Percentiles rank a stretch among this genome's conserved stretches.
These are phyloP conservation scores for Cymbopogon flexuosus DNA, from an alignment of 202 grass and related monocot genomes.

Conservation along the genomic window DNA sequence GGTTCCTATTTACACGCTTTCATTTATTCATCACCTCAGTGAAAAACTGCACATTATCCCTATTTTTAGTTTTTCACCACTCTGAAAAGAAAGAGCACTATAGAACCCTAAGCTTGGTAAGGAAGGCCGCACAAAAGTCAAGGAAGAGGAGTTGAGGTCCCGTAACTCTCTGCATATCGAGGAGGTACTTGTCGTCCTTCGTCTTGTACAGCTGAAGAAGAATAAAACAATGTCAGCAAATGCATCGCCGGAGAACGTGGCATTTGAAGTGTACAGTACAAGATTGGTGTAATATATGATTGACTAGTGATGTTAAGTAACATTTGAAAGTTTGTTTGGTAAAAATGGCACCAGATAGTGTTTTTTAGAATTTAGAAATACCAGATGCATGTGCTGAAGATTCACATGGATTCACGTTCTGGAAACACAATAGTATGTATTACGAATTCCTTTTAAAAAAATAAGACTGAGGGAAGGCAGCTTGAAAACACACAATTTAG, in stretches of 20 bases:
- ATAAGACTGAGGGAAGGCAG: background rate
- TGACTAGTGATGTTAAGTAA: background rate
- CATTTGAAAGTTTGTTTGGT: background rate
- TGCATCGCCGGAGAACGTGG: background rate
- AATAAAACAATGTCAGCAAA: background rate
- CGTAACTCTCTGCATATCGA: constrained; percentile 73
- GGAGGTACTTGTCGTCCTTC: constrained; percentile 69
- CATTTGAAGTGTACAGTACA: background rate
- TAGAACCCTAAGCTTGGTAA: constrained; percentile 72
- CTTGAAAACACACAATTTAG: background rate
- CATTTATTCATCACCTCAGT: constrained; percentile 33
- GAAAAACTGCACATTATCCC: background rate
- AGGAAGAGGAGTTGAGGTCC: constrained; percentile 79
- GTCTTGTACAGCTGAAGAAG: constrained; percentile 66
- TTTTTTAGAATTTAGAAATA: constrained; percentile 1
- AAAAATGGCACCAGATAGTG: constrained; percentile 2
- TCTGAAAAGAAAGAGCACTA: constrained; percentile 34
- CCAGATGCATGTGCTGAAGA: background rate
- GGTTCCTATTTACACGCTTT: constrained; percentile 44
- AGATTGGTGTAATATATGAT: background rate
- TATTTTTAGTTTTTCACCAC: constrained; percentile 17
- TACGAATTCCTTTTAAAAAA: background rate
- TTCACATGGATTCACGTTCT: background rate
- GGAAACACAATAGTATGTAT: background rate
- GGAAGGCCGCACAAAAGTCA: constrained; percentile 70